Base-by-base conservation (phyloP, 1,284 basidiomycete species). In the Sparassis latifolia region DNA sequence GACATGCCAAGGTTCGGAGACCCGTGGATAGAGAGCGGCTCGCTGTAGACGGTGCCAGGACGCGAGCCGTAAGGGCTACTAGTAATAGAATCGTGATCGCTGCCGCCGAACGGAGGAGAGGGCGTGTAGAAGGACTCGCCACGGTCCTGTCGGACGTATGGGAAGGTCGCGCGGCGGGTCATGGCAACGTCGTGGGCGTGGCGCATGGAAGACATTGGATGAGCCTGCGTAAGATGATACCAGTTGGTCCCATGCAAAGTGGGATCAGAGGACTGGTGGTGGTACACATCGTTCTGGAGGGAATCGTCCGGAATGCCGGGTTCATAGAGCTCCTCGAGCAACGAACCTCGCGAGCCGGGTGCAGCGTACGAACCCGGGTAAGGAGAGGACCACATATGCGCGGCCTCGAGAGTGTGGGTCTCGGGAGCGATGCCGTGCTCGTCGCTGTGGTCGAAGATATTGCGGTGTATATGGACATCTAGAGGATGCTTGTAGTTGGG, bases 91-190 rank as follows among this genome's bases (percentile, higher is more conserved):
- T 70, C 67, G 56, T 62, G 62, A 51, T 70, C 68, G 49, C 60
- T 62, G 51, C 60, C 51, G 52, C 67, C 62, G 62, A 67, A 69
- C 30, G 65, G 60, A 28, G 65, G 59, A 20, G 20, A 20, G 28
- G 57, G 58, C 42, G 65, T 65, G 55, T 68, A 66, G 45, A 67
- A 63, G 53, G 75, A 69, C 50, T 77, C 75, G 45, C 62, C 65
- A 48, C 76, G 74, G 66, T 88, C 85, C 52, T 84, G 79, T 39
- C 83, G 75, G 49, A 85, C 82, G 61, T 82, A 83, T 45, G 86
- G 85, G 66, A 80, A 88, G 2, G 86, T 87, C 4, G 82, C 81
- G 49, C 86, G 74, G 44, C 85, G 80, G 49, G 74, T 70, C 52
- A 79, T 74, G 41, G 71, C 63, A 57, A 77, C 73, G 48, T 77